Evolutionary conservation across 352 stramenopile genomes (phyloP), one percentile per base, ranked within the genome.

Genomic region (Phytophthora rubi): DNA sequence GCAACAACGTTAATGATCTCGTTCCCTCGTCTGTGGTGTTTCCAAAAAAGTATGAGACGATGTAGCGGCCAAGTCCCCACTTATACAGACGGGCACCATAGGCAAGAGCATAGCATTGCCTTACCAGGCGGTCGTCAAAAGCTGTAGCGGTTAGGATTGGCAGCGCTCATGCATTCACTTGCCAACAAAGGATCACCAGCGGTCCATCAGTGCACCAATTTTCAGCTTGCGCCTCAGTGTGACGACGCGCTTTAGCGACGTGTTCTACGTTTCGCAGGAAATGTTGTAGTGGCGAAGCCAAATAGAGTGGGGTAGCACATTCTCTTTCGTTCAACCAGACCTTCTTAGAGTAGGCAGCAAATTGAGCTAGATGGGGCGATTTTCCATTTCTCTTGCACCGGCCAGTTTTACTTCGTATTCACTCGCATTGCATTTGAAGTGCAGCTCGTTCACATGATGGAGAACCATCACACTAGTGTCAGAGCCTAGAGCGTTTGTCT

Each of bases 261-360:
- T 32, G 44, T 79, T 82, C 45, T 69, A 79, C 4, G 70, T 55
- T 10, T 81, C 70, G 6, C 67, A 59, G 0, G 73, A 69, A 33
- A 75, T 75, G 52, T 77, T 0, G 68, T 80, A 0, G 66, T 68
- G 0, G 68, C 62, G 51, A 55, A 70, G 4, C 60, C 63, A 4
- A 52, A 16, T 9, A 64, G 63, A 3, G 68, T 64, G 32, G 63
- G 44, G 18, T 44, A 51, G 12, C 55, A 70, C 26, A 71, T 12
- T 66, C 65, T 0, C 61, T 30, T 1, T 33, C 21, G 32, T n/a
- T n/a, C 37, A 74, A 13, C 60, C 60, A 67, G 1, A 55, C 39
- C 13, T 23, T 67, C 2, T 23, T 56, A 12, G 60, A 67, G 51
- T 67, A 59, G 23, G 21, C 30, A 28, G 47, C 12, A 26, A 62